Evolutionary conservation across 768 basidiomycete genomes (phyloP).

Genomic region (Mycena vitilis): DNA sequence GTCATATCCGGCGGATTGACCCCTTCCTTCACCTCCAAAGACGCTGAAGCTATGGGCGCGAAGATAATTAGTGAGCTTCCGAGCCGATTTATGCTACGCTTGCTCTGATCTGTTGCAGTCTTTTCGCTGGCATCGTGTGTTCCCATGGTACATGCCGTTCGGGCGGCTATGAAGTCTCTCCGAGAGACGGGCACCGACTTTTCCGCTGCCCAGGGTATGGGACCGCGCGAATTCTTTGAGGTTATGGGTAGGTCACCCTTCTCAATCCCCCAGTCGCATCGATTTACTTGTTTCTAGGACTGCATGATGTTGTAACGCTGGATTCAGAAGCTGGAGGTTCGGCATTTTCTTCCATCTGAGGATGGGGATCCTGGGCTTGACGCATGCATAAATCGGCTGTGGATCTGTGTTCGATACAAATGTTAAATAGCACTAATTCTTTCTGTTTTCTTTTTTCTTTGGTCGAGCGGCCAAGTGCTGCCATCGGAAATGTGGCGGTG

Average conservation of each 20-base stretch:
- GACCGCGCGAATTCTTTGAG: constrained; percentile 82
- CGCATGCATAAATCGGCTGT: no score
- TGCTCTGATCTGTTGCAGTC: constrained; percentile 51
- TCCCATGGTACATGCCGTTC: constrained; percentile 79
- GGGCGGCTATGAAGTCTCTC: constrained; percentile 78
- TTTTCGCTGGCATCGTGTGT: constrained; percentile 84
- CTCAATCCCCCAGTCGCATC: not conserved
- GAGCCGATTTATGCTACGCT: constrained; percentile 32
- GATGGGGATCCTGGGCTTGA: not conserved
- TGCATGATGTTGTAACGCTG: constrained; percentile 13
- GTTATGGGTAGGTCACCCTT: constrained; percentile 68
- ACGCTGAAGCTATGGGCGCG: constrained; percentile 79
- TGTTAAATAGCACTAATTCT: not conserved
- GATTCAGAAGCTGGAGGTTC: constrained; percentile 31
- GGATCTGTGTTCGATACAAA: no score
- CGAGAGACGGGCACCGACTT: constrained; percentile 86
- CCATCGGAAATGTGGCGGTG: constrained; percentile 2
- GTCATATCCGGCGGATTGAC: constrained; percentile 84
- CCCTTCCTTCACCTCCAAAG: constrained; percentile 75
- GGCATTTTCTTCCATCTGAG: constrained; percentile 25
- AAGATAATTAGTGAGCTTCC: constrained; percentile 75
- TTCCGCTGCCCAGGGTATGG: constrained; percentile 69
- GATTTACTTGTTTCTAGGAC: not conserved
- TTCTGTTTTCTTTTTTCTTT: no score
- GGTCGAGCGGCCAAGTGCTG: not conserved